Conservation (phyloP, 352 stramenopile species). For the Phytophthora ohioensis region DNA sequence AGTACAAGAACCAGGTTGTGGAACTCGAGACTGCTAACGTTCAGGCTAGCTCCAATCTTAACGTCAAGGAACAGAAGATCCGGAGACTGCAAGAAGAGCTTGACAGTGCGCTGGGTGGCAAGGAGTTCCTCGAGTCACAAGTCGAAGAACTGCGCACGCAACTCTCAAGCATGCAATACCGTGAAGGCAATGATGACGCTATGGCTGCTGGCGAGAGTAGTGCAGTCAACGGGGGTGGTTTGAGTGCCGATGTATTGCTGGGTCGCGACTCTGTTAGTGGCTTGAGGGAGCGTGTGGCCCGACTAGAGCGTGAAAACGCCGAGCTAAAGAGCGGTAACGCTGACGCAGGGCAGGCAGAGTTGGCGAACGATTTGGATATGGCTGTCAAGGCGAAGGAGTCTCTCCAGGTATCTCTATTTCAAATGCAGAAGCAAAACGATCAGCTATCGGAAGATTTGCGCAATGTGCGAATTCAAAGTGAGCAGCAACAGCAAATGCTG, state of each 20-base stretch:
- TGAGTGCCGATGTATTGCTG: slow-evolving; percentile 70
- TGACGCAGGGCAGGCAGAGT: slow-evolving; percentile 55
- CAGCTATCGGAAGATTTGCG: slow-evolving; percentile 74
- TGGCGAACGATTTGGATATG: slow-evolving; percentile 82
- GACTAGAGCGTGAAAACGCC: slow-evolving; percentile 80
- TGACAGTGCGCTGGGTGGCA: slow-evolving; percentile 79
- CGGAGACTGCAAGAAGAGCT: slow-evolving; percentile 86
- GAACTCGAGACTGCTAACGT: slow-evolving; percentile 87
- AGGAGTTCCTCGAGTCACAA: slow-evolving; percentile 89
- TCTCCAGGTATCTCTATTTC: slow-evolving; percentile 68
- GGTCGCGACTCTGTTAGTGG: slow-evolving; percentile 69
- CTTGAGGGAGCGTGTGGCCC: slow-evolving; percentile 68
- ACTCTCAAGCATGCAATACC: slow-evolving; percentile 64
- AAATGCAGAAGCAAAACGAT: slow-evolving; percentile 83
- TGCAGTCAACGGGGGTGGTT: slow-evolving; percentile 39
- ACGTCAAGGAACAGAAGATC: slow-evolving; percentile 87
- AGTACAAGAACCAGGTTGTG: slow-evolving; percentile 91
- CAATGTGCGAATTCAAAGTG: slow-evolving; percentile 44
- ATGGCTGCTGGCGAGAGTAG: slow-evolving; percentile 47
- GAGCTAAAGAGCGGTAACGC: slow-evolving; percentile 67
- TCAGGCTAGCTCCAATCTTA: slow-evolving; percentile 76
- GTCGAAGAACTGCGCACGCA: slow-evolving; percentile 82
- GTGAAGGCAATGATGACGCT: slow-evolving; percentile 48
- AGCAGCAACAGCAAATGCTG: slow-evolving; percentile 42
- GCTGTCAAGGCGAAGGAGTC: slow-evolving; percentile 79